These are phyloP conservation scores for Coemansia sp. DNA, from an alignment of 192 early-diverging fungal genomes.

Conservation along the genomic window DNA sequence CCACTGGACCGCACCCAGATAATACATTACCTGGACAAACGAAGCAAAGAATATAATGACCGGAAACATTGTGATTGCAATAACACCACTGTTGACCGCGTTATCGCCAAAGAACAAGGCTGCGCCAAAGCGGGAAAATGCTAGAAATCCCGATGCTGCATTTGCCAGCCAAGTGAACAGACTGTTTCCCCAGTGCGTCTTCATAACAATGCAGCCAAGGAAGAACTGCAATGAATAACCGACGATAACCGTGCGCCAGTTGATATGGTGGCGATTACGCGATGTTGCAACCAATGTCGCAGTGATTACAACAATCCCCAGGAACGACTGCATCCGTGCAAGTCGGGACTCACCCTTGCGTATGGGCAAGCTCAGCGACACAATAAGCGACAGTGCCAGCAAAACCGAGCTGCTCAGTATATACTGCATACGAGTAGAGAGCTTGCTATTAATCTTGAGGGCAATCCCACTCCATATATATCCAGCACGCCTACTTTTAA, in stretches of 20 bases:
- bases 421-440: slow-evolving; percentile 36
- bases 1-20: slow-evolving; percentile 81
- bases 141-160: slow-evolving; percentile 64
- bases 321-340: slow-evolving; percentile 71
- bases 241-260: slow-evolving; percentile 71
- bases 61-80: slow-evolving; percentile 75
- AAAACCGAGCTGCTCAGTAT: slow-evolving; percentile 13
- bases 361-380: slow-evolving; percentile 55
- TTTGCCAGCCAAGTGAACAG: slow-evolving; percentile 70
- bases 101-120: slow-evolving; percentile 63
- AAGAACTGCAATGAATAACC: slow-evolving; percentile 76
- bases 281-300: slow-evolving; percentile 59
- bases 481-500: slow-evolving; percentile 11
- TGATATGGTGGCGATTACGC: slow-evolving; percentile 62
- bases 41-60: slow-evolving; percentile 87
- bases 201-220: slow-evolving; percentile 77
- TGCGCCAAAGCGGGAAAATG: slow-evolving; percentile 62
- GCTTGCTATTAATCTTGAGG: not conserved
- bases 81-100: slow-evolving; percentile 50
- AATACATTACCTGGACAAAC: slow-evolving; percentile 83
- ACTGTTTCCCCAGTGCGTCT: slow-evolving; percentile 65
- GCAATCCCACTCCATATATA: not conserved
- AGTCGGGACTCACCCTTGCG: slow-evolving; percentile 59
- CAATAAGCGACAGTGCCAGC: slow-evolving; percentile 47
- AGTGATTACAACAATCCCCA: slow-evolving; percentile 67